Evolutionary conservation across 768 basidiomycete species (phyloP), one percentile per base, ranked within the genome.

Genomic region (Cubamyces sp.): DNA sequence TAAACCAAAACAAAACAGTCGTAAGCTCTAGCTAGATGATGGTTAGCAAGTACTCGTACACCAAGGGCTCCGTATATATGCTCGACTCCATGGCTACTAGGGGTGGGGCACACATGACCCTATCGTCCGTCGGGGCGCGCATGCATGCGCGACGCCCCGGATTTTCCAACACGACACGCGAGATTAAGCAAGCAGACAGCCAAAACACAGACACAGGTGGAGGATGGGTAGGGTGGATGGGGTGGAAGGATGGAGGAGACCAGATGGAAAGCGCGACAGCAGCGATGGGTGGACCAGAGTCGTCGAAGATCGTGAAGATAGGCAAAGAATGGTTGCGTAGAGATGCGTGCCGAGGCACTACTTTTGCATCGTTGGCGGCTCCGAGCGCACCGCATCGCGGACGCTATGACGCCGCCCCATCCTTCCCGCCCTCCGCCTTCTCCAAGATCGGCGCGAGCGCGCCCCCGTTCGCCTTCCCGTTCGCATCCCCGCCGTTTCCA

Each of bases 371-470:
- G 34, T 34, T 34, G 6, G 34, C 34, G 34, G 34, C 42, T n/a
- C 42, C 12, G 42, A 14, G 42, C 42, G 39, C 7, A 40, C 8
- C 39, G 39, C 39, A 40, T 6, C 4, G 19, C 12, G 30, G 34
- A 21, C 19, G 19, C 40, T 57, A 57, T 52, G 42, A 51, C 28
- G 26, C 51, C 28, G 26, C 51, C 37, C 46, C 34, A 9, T n/a
- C 52, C 34, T 34, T 28, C 21, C 54, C 48, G 5, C 9, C 34
- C 34, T 58, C 57, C 30, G 50, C n/a, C 55, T 64, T 66, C 55
- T 63, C 61, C 54, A 55, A 47, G 9, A 63, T 66, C n/a, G 64
- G 21, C 43, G 64, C 19, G 6, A 61, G 42, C 8, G 51, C 45
- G 7, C 49, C 54, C 8, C 19, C 19, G 6, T 19, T 47, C 2